These are phyloP conservation scores for Pistacia atlantica DNA, from an alignment of 345 rosid genomes.

Conservation along the genomic window DNA sequence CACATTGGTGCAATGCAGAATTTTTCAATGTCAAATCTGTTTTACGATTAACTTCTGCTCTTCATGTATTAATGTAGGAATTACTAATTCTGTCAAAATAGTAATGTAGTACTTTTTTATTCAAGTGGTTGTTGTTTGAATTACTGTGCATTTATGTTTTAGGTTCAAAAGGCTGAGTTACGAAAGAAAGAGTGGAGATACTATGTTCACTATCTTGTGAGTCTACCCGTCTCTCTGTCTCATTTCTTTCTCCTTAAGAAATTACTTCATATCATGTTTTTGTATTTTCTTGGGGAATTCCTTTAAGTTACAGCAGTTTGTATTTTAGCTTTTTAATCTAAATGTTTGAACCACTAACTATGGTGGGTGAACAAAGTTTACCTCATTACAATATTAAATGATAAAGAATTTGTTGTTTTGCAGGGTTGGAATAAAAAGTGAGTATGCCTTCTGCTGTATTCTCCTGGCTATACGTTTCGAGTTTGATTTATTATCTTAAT, in stretches of 20 bases:
- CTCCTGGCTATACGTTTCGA: background rate
- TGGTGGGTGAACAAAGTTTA: background rate
- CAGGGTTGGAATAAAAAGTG: conserved; percentile 99
- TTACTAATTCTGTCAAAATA: background rate
- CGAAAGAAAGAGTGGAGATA: conserved; percentile 95
- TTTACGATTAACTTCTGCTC: background rate
- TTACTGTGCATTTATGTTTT: conserved; percentile 16
- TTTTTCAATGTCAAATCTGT: background rate
- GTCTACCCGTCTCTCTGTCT: conserved; percentile 22
- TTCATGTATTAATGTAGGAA: background rate
- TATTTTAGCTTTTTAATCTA: conserved; percentile 8
- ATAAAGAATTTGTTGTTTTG: conserved; percentile 36
- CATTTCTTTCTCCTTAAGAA: background rate
- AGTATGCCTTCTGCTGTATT: conserved; percentile 41
- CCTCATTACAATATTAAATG: conserved; percentile 27
- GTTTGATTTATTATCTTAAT: conserved; percentile 21
- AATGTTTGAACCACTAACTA: conserved; percentile 16
- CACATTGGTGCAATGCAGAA: background rate
- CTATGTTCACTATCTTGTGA: conserved; percentile 95
- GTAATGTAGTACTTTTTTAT: background rate
- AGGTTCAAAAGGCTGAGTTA: conserved; percentile 89
- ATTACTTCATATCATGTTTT: conserved; percentile 1
- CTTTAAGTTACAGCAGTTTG: background rate
- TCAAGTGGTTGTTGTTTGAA: conserved; percentile 1
- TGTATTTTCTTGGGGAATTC: background rate